These are phyloP conservation scores for Leccinum subgranulosum DNA, from an alignment of 768 basidiomycete genomes.

Conservation along the genomic window DNA sequence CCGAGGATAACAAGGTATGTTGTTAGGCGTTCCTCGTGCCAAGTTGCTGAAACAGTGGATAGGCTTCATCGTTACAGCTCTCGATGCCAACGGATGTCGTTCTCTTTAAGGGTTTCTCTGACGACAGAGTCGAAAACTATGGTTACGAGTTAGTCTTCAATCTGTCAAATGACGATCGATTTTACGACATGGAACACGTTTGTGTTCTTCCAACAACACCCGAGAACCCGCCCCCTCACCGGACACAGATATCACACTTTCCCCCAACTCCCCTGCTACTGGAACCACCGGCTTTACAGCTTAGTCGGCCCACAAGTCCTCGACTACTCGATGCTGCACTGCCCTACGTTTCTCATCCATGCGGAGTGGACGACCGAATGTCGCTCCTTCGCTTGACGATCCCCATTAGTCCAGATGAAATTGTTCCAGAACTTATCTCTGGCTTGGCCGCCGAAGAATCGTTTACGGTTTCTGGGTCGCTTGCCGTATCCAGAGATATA, in stretches of 20 bases:
- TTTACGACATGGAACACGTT: neutral
- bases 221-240: slow-evolving; percentile 24
- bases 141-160: slow-evolving; percentile 6
- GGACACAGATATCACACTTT: neutral
- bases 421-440: slow-evolving; percentile 24
- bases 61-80: slow-evolving; percentile 17
- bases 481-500: neutral
- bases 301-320: neutral
- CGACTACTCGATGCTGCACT: neutral
- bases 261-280: neutral
- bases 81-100: slow-evolving; percentile 19
- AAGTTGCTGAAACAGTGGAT: slow-evolving; percentile 7
- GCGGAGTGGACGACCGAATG: slow-evolving; percentile 39
- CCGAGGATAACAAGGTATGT: slow-evolving; percentile 18
- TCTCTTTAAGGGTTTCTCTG: slow-evolving; percentile 5
- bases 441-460: slow-evolving; percentile 28
- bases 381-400: slow-evolving; percentile 35
- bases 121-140: neutral
- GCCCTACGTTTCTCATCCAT: slow-evolving; percentile 34
- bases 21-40: neutral
- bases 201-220: slow-evolving; percentile 31
- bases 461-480: slow-evolving; percentile 7
- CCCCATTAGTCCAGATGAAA: slow-evolving; percentile 32
- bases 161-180: slow-evolving; percentile 7
- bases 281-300: neutral